Conservation (phyloP, 345 rosid species). For the Firmiana major region DNA sequence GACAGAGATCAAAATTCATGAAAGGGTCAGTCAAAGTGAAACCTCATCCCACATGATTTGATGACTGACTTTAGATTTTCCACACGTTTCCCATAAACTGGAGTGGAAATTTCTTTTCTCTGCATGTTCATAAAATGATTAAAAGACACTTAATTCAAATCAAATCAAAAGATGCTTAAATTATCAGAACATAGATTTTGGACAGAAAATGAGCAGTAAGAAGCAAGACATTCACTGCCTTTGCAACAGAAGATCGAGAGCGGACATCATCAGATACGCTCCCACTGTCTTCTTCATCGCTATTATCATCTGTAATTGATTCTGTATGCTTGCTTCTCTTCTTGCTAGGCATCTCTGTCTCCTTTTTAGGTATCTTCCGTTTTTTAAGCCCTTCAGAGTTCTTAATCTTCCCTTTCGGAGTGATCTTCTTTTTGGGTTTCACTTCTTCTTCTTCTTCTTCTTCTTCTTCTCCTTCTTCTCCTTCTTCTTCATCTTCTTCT, state of each 20-base stretch:
- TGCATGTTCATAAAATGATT: conserved; percentile 33
- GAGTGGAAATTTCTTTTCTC: conserved; percentile 59
- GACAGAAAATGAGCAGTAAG: conserved; percentile 1
- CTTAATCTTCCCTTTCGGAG: conserved; percentile 32
- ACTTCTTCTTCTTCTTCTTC: conserved; percentile 49
- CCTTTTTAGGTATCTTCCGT: conserved; percentile 46
- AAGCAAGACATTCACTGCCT: conserved; percentile 44
- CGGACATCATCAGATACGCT: conserved; percentile 42
- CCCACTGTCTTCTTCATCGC: conserved; percentile 44
- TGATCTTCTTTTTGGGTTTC: conserved; percentile 40
- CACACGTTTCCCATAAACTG: conserved; percentile 67
- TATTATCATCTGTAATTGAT: conserved; percentile 36
- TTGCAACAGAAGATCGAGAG: conserved; percentile 53
- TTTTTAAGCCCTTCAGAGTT: conserved; percentile 48
- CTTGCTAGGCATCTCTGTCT: conserved; percentile 35
- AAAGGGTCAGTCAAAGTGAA: conserved; percentile 16
- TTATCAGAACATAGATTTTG: conserved; percentile 4
- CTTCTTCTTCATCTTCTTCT: conserved; percentile 48
- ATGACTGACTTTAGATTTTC: conserved; percentile 76
- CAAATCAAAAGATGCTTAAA: background rate
- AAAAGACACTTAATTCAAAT: background rate
- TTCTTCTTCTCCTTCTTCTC: conserved; percentile 40
- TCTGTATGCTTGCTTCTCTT: conserved; percentile 45
- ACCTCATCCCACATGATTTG: conserved; percentile 87
- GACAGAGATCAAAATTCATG: background rate